These are phyloP conservation scores for Gymnopilus dilepis DNA, from an alignment of 768 basidiomycete species.

Conservation along the genomic window DNA sequence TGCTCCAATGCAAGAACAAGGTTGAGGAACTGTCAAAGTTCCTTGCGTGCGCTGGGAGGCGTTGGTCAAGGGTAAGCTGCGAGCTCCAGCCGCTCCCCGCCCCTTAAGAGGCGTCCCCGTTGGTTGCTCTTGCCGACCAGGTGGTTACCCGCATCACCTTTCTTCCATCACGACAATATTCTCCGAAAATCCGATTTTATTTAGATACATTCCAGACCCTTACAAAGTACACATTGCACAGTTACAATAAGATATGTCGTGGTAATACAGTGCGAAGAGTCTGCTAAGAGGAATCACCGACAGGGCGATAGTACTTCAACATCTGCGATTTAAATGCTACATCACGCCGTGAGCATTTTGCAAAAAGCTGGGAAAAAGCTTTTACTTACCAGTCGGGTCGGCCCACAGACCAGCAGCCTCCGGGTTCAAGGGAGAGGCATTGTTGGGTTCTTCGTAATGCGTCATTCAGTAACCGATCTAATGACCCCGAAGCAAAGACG, in stretches of 20 bases:
- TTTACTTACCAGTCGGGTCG: conserved; percentile 60
- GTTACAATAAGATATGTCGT: background rate
- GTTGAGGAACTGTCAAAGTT: conserved; percentile 21
- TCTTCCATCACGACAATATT: conserved; percentile 1
- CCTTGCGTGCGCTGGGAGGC: conserved; percentile 13
- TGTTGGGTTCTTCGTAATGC: conserved; percentile 77
- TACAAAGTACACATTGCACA: conserved; percentile 17
- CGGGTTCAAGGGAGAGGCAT: conserved; percentile 86
- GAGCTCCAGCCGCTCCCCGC: background rate
- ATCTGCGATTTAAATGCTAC: conserved; percentile 76
- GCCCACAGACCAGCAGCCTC: conserved; percentile 88
- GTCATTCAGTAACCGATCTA: conserved; percentile 10
- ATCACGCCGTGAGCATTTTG: conserved; percentile 9
- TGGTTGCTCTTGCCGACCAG: conserved; percentile 21
- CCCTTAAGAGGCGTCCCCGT: conserved; percentile 13
- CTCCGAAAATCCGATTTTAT: background rate
- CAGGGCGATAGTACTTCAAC: conserved; percentile 72
- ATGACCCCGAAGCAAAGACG: background rate
- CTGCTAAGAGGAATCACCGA: conserved; percentile 37
- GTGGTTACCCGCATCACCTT: conserved; percentile 3
- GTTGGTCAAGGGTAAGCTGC: conserved; percentile 4
- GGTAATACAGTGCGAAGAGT: conserved; percentile 15
- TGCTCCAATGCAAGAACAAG: conserved; percentile 20
- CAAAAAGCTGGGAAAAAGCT: too few relatives aligned
- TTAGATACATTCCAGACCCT: conserved; percentile 13